Percentiles rank a stretch among this genome's conserved stretches.
Evolutionary conservation across 495 filamentous ascomycete species (phyloP).

Genomic region (Neurospora cerealis): DNA sequence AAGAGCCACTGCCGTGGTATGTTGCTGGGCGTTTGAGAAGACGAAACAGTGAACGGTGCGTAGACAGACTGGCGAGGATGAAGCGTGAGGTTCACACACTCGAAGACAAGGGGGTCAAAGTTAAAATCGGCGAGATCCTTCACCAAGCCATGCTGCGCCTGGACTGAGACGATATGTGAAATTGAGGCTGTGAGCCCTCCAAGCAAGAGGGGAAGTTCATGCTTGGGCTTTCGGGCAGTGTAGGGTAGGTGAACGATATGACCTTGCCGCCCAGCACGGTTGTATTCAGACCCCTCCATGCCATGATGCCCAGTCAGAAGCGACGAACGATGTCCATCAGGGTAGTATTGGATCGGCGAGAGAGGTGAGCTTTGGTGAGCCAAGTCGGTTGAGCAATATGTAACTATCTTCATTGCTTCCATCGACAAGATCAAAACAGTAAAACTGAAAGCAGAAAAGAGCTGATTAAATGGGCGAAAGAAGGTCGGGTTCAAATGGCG

Average conservation of each 20-base stretch:
- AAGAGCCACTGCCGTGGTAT: neutral
- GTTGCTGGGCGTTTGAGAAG: neutral
- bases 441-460: neutral
- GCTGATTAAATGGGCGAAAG: neutral
- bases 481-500: neutral
- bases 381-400: neutral
- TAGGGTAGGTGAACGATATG: neutral
- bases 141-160: neutral
- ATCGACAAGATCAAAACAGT: neutral
- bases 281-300: neutral
- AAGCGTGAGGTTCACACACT: neutral
- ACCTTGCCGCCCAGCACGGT: neutral
- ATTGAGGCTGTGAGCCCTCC: neutral
- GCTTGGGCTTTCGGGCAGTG: neutral
- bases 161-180: neutral
- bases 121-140: neutral
- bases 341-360: neutral
- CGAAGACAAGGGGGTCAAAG: neutral
- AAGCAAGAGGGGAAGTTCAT: neutral
- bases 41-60: neutral
- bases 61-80: neutral
- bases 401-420: neutral
- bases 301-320: neutral
- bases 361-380: neutral
- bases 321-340: neutral